Conservation (phyloP, 2,329 filamentous ascomycete species). For the Ambrosiella xylebori region DNA sequence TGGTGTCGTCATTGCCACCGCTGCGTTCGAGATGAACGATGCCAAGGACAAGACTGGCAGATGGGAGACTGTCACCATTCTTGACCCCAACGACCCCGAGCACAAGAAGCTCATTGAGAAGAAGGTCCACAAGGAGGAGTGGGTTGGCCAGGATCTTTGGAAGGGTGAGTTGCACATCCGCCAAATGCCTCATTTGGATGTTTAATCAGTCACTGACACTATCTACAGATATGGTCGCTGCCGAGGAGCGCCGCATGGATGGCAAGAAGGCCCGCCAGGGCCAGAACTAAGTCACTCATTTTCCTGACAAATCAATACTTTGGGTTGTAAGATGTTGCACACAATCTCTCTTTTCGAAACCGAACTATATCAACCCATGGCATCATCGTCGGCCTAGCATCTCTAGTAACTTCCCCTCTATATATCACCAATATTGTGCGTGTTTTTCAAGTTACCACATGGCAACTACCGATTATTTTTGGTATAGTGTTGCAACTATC, state of each 20-base stretch:
- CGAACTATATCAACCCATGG: too few relatives aligned
- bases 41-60: conserved; percentile 56
- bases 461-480: too few relatives aligned
- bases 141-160: conserved; percentile 85
- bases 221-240: conserved; percentile 56
- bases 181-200: neutral
- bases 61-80: conserved; percentile 70
- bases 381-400: neutral
- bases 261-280: conserved; percentile 20
- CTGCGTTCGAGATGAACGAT: conserved; percentile 66
- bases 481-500: too few relatives aligned
- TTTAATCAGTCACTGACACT: neutral
- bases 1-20: conserved; percentile 64
- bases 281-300: neutral
- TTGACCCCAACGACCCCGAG: conserved; percentile 66
- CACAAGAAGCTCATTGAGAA: conserved; percentile 76
- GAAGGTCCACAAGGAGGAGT: conserved; percentile 71
- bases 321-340: neutral
- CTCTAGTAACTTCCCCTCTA: too few relatives aligned
- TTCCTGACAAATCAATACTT: neutral
- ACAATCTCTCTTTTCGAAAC: too few relatives aligned
- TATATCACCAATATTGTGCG: too few relatives aligned
- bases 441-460: too few relatives aligned
- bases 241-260: conserved; percentile 49
- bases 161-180: conserved; percentile 42